Evolutionary conservation across 2,329 filamentous ascomycete species (phyloP), one percentile per base, ranked within the genome.

Genomic region (Pseudovirgaria hyperparasitica): DNA sequence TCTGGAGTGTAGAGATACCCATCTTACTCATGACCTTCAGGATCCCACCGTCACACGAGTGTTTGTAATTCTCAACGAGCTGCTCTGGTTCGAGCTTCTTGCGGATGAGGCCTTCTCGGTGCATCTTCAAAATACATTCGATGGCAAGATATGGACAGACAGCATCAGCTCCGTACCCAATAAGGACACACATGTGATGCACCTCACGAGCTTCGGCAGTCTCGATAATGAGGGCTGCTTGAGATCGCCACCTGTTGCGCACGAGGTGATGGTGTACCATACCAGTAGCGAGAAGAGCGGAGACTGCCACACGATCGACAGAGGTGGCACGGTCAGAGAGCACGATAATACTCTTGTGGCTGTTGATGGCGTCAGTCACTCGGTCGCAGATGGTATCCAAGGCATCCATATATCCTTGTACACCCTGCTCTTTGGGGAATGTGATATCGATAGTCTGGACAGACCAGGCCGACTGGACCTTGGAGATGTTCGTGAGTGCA

Each of bases 11-110:
- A 5, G 87, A 94, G 38, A 96, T 96, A 63, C 87, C 87, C 87
- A 96, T 96, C 67, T 96, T 96, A 55, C 80, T 90, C 87, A 96
- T 96, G 53, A 96, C 87, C 60, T 96, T 96, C 38, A 96, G 66
- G 38, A 96, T 93, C 62, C 87, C 87, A 48, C 87, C 87, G 42
- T 94, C 86, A 45, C 82, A 87, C 36, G 87, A 94, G 56, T 92
- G 82, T 62, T 92, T 92, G 69, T 94, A 96, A 63, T 96, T 96
- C 45, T 78, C 75, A 40, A 94, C 86, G 30, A 94, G 73, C 44
- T 76, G 70, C 34, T 92, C 77, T 32, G 90, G 72, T 12, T 69
- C 70, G 22, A 93, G 63, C 55, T 90, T 80, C 69, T 92, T 93
- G 55, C 85, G 79, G 55, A 94, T 92, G 36, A 94, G 64, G 27